Base-by-base conservation (phyloP, 176 grass and related monocot genomes). In the Lolium multiflorum region DNA sequence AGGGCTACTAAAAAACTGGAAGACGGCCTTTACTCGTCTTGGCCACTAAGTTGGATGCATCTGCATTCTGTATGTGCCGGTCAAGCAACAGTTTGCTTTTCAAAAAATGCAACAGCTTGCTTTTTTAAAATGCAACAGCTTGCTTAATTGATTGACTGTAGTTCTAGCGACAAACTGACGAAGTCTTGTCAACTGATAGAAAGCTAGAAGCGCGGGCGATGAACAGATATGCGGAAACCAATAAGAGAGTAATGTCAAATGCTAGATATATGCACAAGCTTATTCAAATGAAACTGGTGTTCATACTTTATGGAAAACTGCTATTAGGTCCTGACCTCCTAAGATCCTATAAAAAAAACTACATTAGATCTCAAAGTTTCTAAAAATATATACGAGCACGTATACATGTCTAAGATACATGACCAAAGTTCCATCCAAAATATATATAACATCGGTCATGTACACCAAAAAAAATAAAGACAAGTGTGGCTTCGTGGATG, bases 51-150 rank as follows among this genome's bases (percentile, higher is more conserved):
- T 49, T 64, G 57, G 71, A 38, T 49, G 71, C 43, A 64, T 63
- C 25, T 64, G 54, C 9, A 48, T 43, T 43, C 41, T 48, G 8
- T 48, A 48, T 48, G 46, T 52, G 65, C 18, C 63, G 67, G 44
- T 74, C 85, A 87, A 71, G 43, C 26, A 73, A 11, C 56, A 48
- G 67, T 68, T 31, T 22, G 67, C 66, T 43, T 64, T 52, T 31
- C 4, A 16, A 52, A 52, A 35, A 35, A 35, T 35, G 31, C 31
- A 73, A 10, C 55, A 47, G 66, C 77, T 28, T 21, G 66, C 66
- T 43, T 63, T 51, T 28, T 9, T 9, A 51, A 51, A 75, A 15
- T 26, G 66, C 56, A 12, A 7, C 28, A 48, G 55, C 85, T 35
- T 12, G 56, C 67, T 28, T 81, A 16, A 50, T 25, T 76, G 44